Percentiles rank a stretch among this genome's conserved stretches.
Conservation (phyloP, 331 rosid genomes). For the Acacia pycnantha region DNA sequence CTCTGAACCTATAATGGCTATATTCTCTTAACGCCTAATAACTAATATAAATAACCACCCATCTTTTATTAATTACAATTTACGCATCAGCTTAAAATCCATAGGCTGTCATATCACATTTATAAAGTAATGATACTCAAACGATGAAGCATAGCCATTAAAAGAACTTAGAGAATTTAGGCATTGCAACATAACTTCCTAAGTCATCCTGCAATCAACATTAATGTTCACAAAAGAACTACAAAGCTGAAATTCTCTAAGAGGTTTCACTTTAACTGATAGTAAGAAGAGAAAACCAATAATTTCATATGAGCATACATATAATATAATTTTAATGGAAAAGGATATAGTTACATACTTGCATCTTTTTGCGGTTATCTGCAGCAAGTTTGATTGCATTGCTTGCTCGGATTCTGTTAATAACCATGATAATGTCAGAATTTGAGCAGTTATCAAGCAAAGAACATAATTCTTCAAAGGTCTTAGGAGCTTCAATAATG, state of each 20-base stretch:
- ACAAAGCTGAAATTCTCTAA: background rate
- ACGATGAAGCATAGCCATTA: background rate
- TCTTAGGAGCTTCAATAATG: slow-evolving; percentile 87
- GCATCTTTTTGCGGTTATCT: slow-evolving; percentile 88
- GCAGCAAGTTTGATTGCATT: slow-evolving; percentile 81
- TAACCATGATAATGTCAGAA: slow-evolving; percentile 57
- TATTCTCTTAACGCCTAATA: background rate
- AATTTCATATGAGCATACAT: slow-evolving; percentile 1
- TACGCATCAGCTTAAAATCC: slow-evolving; percentile 1
- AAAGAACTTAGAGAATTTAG: background rate
- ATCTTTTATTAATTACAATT: background rate
- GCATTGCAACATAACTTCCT: background rate
- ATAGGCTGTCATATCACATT: background rate
- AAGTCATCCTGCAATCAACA: background rate
- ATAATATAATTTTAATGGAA: background rate
- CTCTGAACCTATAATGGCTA: background rate
- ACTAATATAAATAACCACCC: background rate
- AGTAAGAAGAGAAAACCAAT: slow-evolving; percentile 8
- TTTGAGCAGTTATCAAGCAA: slow-evolving; percentile 57
- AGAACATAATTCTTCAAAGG: slow-evolving; percentile 62
- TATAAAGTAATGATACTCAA: background rate
- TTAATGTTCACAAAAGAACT: background rate
- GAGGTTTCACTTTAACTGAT: background rate
- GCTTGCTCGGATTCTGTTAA: slow-evolving; percentile 79
- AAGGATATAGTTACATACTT: slow-evolving; percentile 49